Evolutionary conservation across 306 rosid species (phyloP), one percentile per base, ranked within the genome.

Genomic region (Begonia peltatifolia): DNA sequence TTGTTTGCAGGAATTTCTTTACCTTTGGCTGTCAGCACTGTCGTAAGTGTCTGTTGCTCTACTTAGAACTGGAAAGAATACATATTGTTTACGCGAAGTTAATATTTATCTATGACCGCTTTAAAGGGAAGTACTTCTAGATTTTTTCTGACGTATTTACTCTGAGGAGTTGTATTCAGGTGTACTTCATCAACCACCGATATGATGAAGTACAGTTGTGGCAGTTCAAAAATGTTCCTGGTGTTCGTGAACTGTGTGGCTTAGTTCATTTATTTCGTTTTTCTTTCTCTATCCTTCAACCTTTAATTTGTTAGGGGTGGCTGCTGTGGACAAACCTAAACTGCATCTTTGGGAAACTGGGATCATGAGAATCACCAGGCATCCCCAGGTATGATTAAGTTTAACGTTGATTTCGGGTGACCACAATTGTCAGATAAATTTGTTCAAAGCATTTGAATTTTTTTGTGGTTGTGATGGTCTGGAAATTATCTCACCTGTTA

Each of bases 281-380:
- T 41, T 82, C 65, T 76, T 89, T 58, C 74, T 89, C 22, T 89
- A 89, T 60, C 97, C 97, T 25, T 85, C 97, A 7, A 89, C 97
- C 41, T 85, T 89, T 64, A 89, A 89, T 74, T 85, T 89, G 47
- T 60, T 89, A 56, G 97, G 85, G 70, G 94, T 89, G n/a, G 97
- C 97, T 2, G 97, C 97, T 15, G 94, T 89, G 57, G 97, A 89
- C 76, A 89, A 89, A 78, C 97, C 97, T 54, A 82, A 89, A 69
- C 64, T 89, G 80, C 97, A 89, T 75, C 94, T 89, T 52, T 89
- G 93, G 87, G 95, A 89, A 76, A 82, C 94, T 56, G 97, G 97
- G 65, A 78, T 89, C 42, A 82, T 89, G 52, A 85, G 97, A 73
- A 84, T 89, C 66, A 89, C 95, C 47, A 78, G 97, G 67, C 97